A percentile compares a stretch with the other conserved stretches of the same genome.
Evolutionary conservation across 768 basidiomycete genomes (phyloP).

Genomic region (Mycena polygramma): DNA sequence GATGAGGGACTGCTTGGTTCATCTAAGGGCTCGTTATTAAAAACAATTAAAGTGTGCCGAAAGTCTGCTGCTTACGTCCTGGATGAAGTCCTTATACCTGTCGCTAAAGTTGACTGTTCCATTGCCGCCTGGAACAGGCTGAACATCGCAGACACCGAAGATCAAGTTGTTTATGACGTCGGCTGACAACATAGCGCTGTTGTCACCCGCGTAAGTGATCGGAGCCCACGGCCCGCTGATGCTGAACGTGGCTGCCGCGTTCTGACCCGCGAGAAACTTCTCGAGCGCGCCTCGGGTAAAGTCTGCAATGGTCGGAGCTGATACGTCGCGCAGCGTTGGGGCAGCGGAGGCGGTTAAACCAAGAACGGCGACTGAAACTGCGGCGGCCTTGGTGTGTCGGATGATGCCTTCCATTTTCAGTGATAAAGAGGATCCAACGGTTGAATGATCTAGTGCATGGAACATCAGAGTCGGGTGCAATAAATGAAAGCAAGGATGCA

Average conservation of each 20-base stretch:
- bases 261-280: neutral
- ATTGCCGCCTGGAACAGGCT: neutral
- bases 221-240: constrained; percentile 10
- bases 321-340: too few species aligned
- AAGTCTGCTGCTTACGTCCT: neutral
- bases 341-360: too few species aligned
- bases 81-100: constrained; percentile 12
- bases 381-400: too few species aligned
- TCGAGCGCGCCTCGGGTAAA: neutral
- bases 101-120: neutral
- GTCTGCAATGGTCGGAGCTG: constrained; percentile 4
- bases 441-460: too few species aligned
- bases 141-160: neutral
- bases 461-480: too few species aligned
- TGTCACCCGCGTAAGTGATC: neutral
- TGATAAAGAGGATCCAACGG: too few species aligned
- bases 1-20: neutral
- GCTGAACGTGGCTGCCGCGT: constrained; percentile 1
- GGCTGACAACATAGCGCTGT: neutral
- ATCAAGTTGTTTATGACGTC: constrained; percentile 7
- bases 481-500: too few species aligned
- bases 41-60: neutral
- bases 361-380: too few species aligned
- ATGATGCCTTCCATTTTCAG: too few species aligned
- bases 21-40: neutral